These are phyloP conservation scores for Hortiboletus campestris DNA, from an alignment of 768 basidiomycete genomes.

Conservation along the genomic window DNA sequence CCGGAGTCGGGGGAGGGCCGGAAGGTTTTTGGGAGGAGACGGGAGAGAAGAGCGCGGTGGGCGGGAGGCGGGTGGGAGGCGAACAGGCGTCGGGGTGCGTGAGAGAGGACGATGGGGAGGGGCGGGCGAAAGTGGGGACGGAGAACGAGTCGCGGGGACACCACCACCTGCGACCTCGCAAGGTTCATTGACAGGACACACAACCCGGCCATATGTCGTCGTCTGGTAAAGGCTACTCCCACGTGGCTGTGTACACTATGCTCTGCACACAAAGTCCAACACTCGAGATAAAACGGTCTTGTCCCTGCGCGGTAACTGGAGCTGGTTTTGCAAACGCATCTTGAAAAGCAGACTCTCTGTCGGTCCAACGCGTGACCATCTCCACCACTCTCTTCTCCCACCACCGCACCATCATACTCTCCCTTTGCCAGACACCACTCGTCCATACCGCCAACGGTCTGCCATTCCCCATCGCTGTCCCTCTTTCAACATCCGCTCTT, in stretches of 20 bases:
- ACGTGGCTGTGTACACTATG: not conserved
- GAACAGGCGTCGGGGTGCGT: slow-evolving; percentile 6
- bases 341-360: not conserved
- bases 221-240: not conserved
- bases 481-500: not conserved
- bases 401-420: slow-evolving; percentile 61
- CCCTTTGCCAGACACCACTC: slow-evolving; percentile 64
- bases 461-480: not conserved
- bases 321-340: not conserved
- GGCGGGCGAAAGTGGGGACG: not conserved
- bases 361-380: slow-evolving; percentile 41
- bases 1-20: slow-evolving; percentile 39
- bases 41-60: slow-evolving; percentile 20
- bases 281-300: not conserved
- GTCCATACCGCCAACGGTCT: slow-evolving; percentile 75
- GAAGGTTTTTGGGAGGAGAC: slow-evolving; percentile 33
- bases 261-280: not conserved
- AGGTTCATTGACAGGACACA: no score
- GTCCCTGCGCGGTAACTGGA: not conserved
- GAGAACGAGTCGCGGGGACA: not conserved
- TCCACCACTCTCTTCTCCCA: slow-evolving; percentile 52
- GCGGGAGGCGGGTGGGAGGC: slow-evolving; percentile 5
- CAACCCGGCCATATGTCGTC: not conserved
- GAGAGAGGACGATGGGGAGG: not conserved
- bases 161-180: not conserved